Percentiles rank a stretch among this genome's conserved stretches.
These are phyloP conservation scores for Blastobotrys americana DNA, from an alignment of 805 yeast species.

Conservation along the genomic window DNA sequence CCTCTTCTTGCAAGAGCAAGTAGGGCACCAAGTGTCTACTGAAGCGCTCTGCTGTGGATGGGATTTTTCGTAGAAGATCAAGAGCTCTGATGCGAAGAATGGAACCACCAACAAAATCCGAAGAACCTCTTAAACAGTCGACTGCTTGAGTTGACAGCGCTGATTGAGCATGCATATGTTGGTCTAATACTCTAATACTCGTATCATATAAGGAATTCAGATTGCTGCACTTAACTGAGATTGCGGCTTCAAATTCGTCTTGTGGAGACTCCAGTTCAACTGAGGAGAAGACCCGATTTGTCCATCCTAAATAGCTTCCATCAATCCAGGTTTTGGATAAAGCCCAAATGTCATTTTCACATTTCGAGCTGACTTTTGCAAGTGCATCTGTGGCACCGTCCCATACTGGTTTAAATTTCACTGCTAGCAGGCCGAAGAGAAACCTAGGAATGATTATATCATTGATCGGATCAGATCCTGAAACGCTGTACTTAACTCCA, in stretches of 20 bases:
- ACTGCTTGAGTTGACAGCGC: neutral
- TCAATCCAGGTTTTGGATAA: conserved; percentile 32
- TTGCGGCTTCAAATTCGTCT: conserved; percentile 14
- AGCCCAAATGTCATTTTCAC: conserved; percentile 49
- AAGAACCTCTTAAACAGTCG: neutral
- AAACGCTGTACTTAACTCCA: conserved; percentile 37
- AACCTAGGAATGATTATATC: conserved; percentile 39
- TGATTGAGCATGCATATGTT: neutral
- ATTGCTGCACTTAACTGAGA: conserved; percentile 12
- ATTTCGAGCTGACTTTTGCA: conserved; percentile 37
- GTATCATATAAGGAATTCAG: conserved; percentile 8
- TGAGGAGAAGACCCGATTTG: neutral
- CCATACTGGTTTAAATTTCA: conserved; percentile 82
- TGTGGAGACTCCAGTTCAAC: conserved; percentile 7
- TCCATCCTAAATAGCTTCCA: neutral
- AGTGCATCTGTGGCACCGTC: conserved; percentile 59
- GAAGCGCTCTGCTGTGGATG: conserved; percentile 62
- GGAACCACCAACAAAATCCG: neutral
- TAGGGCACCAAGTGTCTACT: conserved; percentile 51
- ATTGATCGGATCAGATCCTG: conserved; percentile 23
- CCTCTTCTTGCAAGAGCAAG: conserved; percentile 38
- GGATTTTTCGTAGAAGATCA: conserved; percentile 49
- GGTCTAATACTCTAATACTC: neutral
- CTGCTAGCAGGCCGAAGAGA: conserved; percentile 63
- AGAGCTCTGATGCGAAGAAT: conserved; percentile 48